A percentile compares a stretch with the other conserved stretches of the same genome.
Evolutionary conservation across 441 rosid species (phyloP).

Genomic region (Geranium incanum): DNA sequence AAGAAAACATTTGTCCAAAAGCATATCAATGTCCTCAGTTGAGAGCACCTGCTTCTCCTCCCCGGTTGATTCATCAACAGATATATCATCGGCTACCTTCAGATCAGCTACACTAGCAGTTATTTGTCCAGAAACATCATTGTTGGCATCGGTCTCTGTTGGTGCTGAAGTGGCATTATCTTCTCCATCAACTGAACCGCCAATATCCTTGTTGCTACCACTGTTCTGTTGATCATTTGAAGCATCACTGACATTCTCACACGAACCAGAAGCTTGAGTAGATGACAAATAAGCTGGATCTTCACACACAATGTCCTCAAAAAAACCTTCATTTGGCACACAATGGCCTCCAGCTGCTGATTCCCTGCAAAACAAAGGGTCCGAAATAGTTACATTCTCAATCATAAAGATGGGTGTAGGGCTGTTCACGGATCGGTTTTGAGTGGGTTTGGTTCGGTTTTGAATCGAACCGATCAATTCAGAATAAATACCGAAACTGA

Average conservation of each 20-base stretch:
- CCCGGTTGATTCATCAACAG: slow-evolving; percentile 31
- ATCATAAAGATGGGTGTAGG: neutral
- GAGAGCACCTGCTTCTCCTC: slow-evolving; percentile 45
- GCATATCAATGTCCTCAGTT: slow-evolving; percentile 59
- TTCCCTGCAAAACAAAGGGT: slow-evolving; percentile 47
- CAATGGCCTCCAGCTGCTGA: slow-evolving; percentile 66
- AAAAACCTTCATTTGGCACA: slow-evolving; percentile 80
- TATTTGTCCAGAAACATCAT: slow-evolving; percentile 30
- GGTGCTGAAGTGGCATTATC: slow-evolving; percentile 21
- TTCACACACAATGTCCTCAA: slow-evolving; percentile 66
- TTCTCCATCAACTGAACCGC: slow-evolving; percentile 26
- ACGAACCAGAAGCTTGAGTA: slow-evolving; percentile 35
- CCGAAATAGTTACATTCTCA: neutral
- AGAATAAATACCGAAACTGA: too few species aligned
- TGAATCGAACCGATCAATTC: too few species aligned
- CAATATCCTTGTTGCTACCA: slow-evolving; percentile 27
- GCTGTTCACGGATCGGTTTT: too few species aligned
- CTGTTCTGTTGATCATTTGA: slow-evolving; percentile 29
- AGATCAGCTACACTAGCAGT: slow-evolving; percentile 34
- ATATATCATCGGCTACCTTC: slow-evolving; percentile 32
- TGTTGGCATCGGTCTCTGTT: slow-evolving; percentile 27
- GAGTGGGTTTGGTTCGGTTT: too few species aligned
- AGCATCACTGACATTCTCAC: slow-evolving; percentile 31
- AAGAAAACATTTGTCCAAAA: slow-evolving; percentile 77
- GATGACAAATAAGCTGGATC: slow-evolving; percentile 50